phyloP scores from a whole-genome alignment of 202 grass and related monocot species.

The Cymbopogon flexuosus region DNA sequence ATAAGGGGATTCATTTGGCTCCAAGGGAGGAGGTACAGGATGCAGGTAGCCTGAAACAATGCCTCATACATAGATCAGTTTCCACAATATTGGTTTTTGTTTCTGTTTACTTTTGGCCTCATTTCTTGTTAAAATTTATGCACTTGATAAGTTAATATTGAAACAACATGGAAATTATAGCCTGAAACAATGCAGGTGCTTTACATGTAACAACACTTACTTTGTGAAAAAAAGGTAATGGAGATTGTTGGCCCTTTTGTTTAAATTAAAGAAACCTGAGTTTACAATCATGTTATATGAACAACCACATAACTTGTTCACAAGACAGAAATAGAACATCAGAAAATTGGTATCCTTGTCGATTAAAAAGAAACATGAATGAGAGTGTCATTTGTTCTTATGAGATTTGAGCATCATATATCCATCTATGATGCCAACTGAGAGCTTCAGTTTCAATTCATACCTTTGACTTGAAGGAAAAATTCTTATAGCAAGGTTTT shows the following conservation, averaged over 20 bases:
- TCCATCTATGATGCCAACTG: neutral
- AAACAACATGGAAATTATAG: neutral
- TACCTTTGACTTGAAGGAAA: neutral
- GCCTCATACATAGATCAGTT: neutral
- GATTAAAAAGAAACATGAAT: neutral
- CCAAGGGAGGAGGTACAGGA: constrained; percentile 63
- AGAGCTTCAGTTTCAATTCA: constrained; percentile 7
- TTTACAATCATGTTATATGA: neutral
- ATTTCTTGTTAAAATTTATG: neutral
- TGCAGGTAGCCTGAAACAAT: constrained; percentile 54
- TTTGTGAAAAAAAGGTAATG: neutral
- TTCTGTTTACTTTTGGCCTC: neutral
- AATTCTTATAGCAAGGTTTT: neutral
- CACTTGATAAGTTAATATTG: neutral
- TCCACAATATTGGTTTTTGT: neutral
- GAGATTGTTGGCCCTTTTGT: neutral
- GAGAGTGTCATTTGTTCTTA: neutral
- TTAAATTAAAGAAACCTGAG: neutral
- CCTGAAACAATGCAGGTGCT: neutral
- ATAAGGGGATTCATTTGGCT: constrained; percentile 56
- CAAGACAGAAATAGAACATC: neutral
- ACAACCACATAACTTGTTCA: neutral
- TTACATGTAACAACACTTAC: neutral
- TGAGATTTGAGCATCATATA: constrained; percentile 5
- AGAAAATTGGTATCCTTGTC: neutral